phyloP scores from a whole-genome alignment of 495 filamentous ascomycete species.

The Neurospora tetraspora region DNA sequence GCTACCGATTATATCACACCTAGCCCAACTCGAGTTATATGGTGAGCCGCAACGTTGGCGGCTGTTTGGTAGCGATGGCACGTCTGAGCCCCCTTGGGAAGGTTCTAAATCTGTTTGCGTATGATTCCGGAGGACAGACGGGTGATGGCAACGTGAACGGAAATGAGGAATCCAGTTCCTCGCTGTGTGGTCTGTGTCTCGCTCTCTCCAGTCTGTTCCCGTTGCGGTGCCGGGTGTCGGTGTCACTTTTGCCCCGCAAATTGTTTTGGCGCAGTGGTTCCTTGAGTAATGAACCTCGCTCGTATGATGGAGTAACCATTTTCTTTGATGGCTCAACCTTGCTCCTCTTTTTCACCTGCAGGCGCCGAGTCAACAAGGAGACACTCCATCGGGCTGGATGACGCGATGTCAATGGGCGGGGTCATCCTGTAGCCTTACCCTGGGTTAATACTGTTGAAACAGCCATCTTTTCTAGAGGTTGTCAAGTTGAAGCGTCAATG shows the following conservation, averaged over 20 bases:
- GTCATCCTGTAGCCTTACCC: background rate
- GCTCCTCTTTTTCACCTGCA: background rate
- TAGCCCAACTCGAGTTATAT: background rate
- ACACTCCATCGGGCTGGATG: background rate
- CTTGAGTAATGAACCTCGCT: background rate
- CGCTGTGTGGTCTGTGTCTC: background rate
- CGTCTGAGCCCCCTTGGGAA: background rate
- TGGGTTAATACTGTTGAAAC: background rate
- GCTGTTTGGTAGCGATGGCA: background rate
- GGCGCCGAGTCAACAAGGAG: background rate
- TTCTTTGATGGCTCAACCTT: background rate
- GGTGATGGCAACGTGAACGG: background rate
- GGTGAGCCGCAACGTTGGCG: background rate
- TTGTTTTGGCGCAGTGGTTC: background rate
- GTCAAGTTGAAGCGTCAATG: background rate
- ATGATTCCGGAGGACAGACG: background rate
- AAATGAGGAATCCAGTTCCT: background rate
- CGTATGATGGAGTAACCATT: background rate
- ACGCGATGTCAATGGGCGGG: background rate
- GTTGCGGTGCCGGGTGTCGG: background rate
- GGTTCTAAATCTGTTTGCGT: background rate
- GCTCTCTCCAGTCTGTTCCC: background rate
- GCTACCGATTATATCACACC: background rate
- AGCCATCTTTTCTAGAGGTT: background rate
- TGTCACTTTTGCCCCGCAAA: background rate